Base-by-base conservation (phyloP, 1,284 basidiomycete species). In the Ganoderma resinaceum region DNA sequence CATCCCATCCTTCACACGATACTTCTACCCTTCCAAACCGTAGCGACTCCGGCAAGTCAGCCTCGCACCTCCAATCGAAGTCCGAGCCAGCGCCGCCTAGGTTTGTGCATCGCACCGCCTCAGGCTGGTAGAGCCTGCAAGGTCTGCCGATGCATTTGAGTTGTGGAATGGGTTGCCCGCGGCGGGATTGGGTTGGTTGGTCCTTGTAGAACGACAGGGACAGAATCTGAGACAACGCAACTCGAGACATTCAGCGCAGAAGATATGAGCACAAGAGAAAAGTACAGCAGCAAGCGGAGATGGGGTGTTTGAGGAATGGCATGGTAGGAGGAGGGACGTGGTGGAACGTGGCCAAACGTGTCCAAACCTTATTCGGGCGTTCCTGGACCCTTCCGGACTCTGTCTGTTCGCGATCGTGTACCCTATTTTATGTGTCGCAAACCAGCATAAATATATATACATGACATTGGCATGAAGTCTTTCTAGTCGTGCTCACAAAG, bases 21-120 rank as follows among this genome's bases (percentile, higher is more conserved):
- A 98, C 92, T 69, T 90, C 86, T 0, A 97, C 90, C 66, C 89
- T 85, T 9, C 96, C 96, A 68, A 98, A 91, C 18, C 94, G 84
- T 65, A 97, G 78, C 2, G 88, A 83, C 55, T 90, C 88, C 2
- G 96, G 96, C 11, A 98, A 82, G 77, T 98, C 96, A 8, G 96
- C 94, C 77, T 95, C 90, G 78, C 96, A 98, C 91, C 91, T 93
- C 95, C 95, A 97, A 75, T 96, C 94, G 5, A 95, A 88, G 14
- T 92, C 89, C 1, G 86, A 82, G 1, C 92, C 95, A 69, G 82
- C 81, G 9, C 93, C 92, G 46, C 96, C 95, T 60, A 91, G 83
- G 72, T 92, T 94, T 59, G 84, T 84, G 79, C 96, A 98, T 71
- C 94, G 89, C 35, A 98, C 91, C n/a, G 91, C 93, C 68, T 95